A percentile compares a stretch with the other conserved stretches of the same genome.
phyloP scores from a whole-genome alignment of 805 yeast species.

The Ogataea kodamae region DNA sequence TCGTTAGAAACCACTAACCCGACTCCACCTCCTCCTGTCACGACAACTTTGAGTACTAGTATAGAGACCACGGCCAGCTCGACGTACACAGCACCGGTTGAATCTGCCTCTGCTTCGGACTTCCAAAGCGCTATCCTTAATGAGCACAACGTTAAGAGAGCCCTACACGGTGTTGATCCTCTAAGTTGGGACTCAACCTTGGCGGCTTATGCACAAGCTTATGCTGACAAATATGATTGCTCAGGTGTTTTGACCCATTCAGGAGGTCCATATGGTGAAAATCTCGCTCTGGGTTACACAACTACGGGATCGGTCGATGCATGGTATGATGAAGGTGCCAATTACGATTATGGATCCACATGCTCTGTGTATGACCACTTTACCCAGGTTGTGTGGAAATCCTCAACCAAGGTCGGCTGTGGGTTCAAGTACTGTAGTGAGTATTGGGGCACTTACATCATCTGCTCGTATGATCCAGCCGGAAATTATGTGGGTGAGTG shows the following conservation, averaged over 20 bases:
- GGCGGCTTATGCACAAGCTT: conserved; percentile 53
- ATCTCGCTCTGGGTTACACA: conserved; percentile 66
- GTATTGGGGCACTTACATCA: conserved; percentile 55
- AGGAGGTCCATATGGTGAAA: conserved; percentile 69
- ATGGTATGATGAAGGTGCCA: conserved; percentile 66
- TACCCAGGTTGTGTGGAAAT: conserved; percentile 73
- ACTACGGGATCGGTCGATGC: conserved; percentile 57
- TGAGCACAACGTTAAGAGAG: conserved; percentile 61
- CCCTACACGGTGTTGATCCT: conserved; percentile 46
- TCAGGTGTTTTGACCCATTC: conserved; percentile 64
- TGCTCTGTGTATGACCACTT: conserved; percentile 58
- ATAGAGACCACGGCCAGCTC: conserved; percentile 18
- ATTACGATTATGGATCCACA: conserved; percentile 51
- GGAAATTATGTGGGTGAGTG: conserved; percentile 63
- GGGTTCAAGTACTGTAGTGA: conserved; percentile 47
- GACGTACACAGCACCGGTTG: conserved; percentile 17
- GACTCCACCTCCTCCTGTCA: conserved; percentile 2
- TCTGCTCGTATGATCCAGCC: conserved; percentile 75
- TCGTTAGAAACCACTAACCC: conserved; percentile 7
- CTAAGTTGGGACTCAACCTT: conserved; percentile 56
- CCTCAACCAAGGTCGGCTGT: conserved; percentile 63
- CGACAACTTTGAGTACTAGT: conserved; percentile 15
- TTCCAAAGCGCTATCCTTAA: conserved; percentile 41
- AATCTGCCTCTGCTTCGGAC: conserved; percentile 18
- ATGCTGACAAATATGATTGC: conserved; percentile 54